A percentile compares a stretch with the other conserved stretches of the same genome.
phyloP scores from a whole-genome alignment of 2,329 filamentous ascomycete species.

The Aspergillus proliferans region DNA sequence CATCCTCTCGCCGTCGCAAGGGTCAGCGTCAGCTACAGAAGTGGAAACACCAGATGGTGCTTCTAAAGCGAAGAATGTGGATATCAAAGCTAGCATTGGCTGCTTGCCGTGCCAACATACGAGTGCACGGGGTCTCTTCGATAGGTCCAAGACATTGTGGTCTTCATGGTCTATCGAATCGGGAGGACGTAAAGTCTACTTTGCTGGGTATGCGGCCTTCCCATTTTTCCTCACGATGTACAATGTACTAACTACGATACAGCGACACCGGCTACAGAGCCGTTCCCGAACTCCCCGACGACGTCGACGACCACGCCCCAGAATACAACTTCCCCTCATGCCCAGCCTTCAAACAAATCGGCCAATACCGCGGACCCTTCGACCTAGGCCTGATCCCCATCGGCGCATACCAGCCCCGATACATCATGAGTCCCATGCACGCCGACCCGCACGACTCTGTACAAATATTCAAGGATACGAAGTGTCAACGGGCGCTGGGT shows the following conservation, averaged over 20 bases:
- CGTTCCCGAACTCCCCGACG: constrained; percentile 59
- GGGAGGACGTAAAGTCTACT: constrained; percentile 73
- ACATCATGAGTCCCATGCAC: constrained; percentile 73
- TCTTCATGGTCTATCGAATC: constrained; percentile 75
- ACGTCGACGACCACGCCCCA: constrained; percentile 64
- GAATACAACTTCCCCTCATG: constrained; percentile 65
- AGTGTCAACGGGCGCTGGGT: constrained; percentile 68
- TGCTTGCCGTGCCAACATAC: constrained; percentile 83
- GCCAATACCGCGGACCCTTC: constrained; percentile 72
- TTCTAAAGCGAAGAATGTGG: constrained; percentile 18
- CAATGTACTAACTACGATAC: constrained; percentile 15
- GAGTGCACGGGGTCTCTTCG: constrained; percentile 61
- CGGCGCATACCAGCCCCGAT: constrained; percentile 66
- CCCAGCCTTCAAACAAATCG: constrained; percentile 81
- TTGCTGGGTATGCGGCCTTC: constrained; percentile 52
- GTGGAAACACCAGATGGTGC: constrained; percentile 22
- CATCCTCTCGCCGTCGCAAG: constrained; percentile 46
- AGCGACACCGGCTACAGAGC: constrained; percentile 87
- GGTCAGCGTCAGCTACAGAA: constrained; percentile 15
- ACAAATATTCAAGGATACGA: constrained; percentile 80
- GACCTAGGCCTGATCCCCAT: constrained; percentile 91
- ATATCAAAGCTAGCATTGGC: constrained; percentile 65
- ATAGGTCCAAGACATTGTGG: constrained; percentile 76
- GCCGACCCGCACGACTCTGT: constrained; percentile 81
- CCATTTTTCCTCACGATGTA: constrained; percentile 3